Percentiles rank a stretch among this genome's conserved stretches.
phyloP scores from a whole-genome alignment of 257 asterid species.

The Ballota nigra region DNA sequence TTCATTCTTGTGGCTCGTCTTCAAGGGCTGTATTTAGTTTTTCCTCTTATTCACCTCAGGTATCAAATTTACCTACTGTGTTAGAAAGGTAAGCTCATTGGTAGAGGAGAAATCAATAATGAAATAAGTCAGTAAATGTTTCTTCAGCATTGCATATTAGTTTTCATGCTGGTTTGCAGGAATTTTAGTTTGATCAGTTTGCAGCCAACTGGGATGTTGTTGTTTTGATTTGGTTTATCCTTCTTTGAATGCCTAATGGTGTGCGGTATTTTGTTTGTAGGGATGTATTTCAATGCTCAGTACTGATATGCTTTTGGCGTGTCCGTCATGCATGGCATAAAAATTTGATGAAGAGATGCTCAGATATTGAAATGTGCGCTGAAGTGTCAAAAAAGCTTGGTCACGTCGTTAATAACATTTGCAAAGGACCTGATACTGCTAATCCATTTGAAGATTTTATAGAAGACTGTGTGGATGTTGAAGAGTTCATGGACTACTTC shows the following conservation, averaged over 20 bases:
- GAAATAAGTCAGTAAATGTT: not conserved
- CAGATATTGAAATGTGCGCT: slow-evolving; percentile 48
- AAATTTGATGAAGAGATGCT: slow-evolving; percentile 64
- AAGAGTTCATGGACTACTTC: slow-evolving; percentile 83
- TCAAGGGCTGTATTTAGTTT: not conserved
- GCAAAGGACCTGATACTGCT: slow-evolving; percentile 51
- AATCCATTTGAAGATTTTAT: slow-evolving; percentile 50
- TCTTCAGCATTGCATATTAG: slow-evolving; percentile 6
- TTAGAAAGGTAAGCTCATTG: slow-evolving; percentile 1
- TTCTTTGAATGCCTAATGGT: slow-evolving; percentile 22
- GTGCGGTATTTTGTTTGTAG: slow-evolving; percentile 32
- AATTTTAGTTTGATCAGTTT: not conserved
- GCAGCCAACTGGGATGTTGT: slow-evolving; percentile 2
- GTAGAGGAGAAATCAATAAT: not conserved
- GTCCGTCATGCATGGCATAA: slow-evolving; percentile 97
- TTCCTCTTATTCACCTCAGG: not conserved
- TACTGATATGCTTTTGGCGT: slow-evolving; percentile 86
- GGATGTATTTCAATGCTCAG: slow-evolving; percentile 86
- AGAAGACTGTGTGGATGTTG: slow-evolving; percentile 52
- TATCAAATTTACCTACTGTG: not conserved
- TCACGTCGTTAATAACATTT: slow-evolving; percentile 46
- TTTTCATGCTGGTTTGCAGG: not conserved
- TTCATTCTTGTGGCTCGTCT: slow-evolving; percentile 4
- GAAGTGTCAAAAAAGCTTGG: slow-evolving; percentile 60
- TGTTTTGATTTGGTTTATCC: not conserved